Base-by-base conservation (phyloP, 1,139 yeast species). In the Pichia sp. region DNA sequence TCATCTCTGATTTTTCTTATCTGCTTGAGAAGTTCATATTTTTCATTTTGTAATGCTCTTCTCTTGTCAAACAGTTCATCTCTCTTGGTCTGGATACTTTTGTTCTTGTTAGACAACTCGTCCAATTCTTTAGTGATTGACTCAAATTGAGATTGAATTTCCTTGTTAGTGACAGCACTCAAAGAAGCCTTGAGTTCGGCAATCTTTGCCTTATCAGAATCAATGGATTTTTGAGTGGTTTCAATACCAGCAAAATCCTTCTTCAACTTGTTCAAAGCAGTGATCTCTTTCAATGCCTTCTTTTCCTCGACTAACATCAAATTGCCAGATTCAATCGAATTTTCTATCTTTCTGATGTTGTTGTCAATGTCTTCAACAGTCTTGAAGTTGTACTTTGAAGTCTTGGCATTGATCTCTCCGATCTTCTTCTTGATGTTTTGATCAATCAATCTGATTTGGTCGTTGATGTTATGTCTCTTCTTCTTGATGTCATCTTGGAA, bases 251-350 rank as follows among this genome's bases (percentile, higher is more conserved):
- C 82, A 68, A 89, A 87, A 70, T 85, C 95, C 71, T 86, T 87
- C 67, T 84, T 82, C 66, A 86, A 74, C 73, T 88, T 89, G 71
- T 95, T 85, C 69, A 93, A 79, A 50, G 84, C 73, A 52, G 90
- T 80, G 77, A 90, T 87, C 72, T 93, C 98, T 73, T 87, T 87
- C 62, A 95, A 82, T 61, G 76, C 74, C 68, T 84, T 80, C 75
- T 90, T 86, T 77, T 95, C 99, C 59, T 93, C 96, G 51, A 91
- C 98, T 66, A 95, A 81, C 65, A 89, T 82, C 69, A 95, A 76
- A 50, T 78, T 74, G 56, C 99, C 99, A 50, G 87, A 73, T 56
- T 87, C 90, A 58, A 93, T 85, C 61, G 79, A 76, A 47, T 76
- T 77, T 68, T 93, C 97, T 64, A 90, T 80, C 66, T 77, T 74